Base-by-base conservation (phyloP, 1,284 basidiomycete species). In the Marasmius fiardii region DNA sequence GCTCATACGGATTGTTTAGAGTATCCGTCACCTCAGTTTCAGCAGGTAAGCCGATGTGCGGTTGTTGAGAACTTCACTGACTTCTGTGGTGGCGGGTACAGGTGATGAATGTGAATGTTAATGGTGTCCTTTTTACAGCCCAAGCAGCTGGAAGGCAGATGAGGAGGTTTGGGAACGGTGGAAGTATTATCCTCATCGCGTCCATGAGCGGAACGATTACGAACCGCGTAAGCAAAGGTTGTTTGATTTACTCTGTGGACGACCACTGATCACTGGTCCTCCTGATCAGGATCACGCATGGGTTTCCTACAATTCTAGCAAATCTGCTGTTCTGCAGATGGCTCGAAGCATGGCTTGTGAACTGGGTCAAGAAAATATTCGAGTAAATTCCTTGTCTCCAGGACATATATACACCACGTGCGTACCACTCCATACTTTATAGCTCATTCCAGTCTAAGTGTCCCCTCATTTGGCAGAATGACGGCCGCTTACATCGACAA, bases 171-270 rank as follows among this genome's bases (percentile, higher is more conserved):
- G 81, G 83, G 5, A 81, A 77, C n/a, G 77, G 79, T 12, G 92
- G 91, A 1, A 92, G 90, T 62, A 92, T 95, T 61, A 81, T 92
- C 60, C 72, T 93, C 60, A 86, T 94, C 62, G 92, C 89, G 21
- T 92, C 89, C 57, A 93, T 95, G 90, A 90, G 88, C 47, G 93
- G 91, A 16, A 85, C 85, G 53, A 85, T 94, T 61, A 90, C 90
- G 53, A 93, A 93, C 74, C 83, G 74, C 71, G 91, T 87, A 63
- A 52, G 77, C 56, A 31, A 31, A 31, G 28, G 28, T 26, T 26
- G 26, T 21, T n/a, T n/a, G n/a, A n/a, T 35, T 24, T 24, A 37
- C 31, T 10, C 41, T 11, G 35, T 47, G 35, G 39, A 34, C 51
- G 14, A n/a, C 33, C 24, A 18, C 33, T 44, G 66, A 71, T 33